A percentile compares a stretch with the other conserved stretches of the same genome.
phyloP scores from a whole-genome alignment of 257 asterid genomes.

The Nicotiana benthamiana region DNA sequence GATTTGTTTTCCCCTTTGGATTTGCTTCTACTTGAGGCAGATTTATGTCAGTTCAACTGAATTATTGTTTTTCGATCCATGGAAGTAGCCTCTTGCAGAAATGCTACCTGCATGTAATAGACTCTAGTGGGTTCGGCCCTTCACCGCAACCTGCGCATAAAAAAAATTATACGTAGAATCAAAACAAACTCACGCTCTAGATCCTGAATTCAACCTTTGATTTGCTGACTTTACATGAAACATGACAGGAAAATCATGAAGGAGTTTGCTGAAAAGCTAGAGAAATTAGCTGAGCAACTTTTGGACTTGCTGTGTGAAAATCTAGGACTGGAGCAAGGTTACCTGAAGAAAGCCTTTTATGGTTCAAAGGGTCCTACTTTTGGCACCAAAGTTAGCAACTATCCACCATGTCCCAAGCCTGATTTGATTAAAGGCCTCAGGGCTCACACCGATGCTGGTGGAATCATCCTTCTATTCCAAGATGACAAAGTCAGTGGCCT shows the following conservation, averaged over 20 bases:
- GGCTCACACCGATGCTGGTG: constrained; percentile 77
- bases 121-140: too few relatives aligned
- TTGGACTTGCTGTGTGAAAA: constrained; percentile 66
- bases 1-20: neutral
- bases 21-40: neutral
- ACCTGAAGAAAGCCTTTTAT: constrained; percentile 50
- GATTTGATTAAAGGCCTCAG: constrained; percentile 78
- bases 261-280: constrained; percentile 51
- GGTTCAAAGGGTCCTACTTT: constrained; percentile 71
- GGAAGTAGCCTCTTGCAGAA: too few relatives aligned
- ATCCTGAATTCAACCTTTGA: neutral
- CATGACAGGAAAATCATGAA: constrained; percentile 49
- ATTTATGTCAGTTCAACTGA: too few relatives aligned
- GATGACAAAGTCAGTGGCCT: constrained; percentile 73
- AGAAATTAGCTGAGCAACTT: constrained; percentile 54
- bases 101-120: too few relatives aligned
- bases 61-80: too few relatives aligned
- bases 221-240: neutral
- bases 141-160: too few relatives aligned
- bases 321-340: constrained; percentile 71
- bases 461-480: constrained; percentile 66
- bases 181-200: too few relatives aligned
- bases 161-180: too few relatives aligned
- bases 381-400: constrained; percentile 73
- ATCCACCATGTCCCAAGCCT: constrained; percentile 71